Percentiles rank a stretch among this genome's conserved stretches.
phyloP scores from a whole-genome alignment of 306 rosid genomes.

The Cicer chorassanicum region DNA sequence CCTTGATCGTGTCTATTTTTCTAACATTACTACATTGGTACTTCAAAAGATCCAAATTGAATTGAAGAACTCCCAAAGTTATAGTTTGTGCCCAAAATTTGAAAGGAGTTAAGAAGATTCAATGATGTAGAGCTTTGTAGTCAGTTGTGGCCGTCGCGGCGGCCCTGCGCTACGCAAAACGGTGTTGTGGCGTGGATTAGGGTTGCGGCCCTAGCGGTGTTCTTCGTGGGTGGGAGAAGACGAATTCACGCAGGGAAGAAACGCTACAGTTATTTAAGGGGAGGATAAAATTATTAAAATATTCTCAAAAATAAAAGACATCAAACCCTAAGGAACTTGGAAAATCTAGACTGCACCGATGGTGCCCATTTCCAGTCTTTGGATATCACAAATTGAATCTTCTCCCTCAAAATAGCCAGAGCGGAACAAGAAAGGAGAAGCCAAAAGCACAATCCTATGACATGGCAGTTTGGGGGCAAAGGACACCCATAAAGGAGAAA shows the following conservation, averaged over 20 bases:
- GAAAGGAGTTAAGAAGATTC: slow-evolving; percentile 9
- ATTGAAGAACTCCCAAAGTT: slow-evolving; percentile 16
- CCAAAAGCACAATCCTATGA: slow-evolving; percentile 22
- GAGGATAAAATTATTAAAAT: slow-evolving; percentile 5
- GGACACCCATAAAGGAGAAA: slow-evolving; percentile 11
- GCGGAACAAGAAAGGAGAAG: slow-evolving; percentile 16
- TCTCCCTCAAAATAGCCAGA: slow-evolving; percentile 9
- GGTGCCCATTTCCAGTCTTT: neutral
- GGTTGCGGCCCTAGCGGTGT: too few species aligned
- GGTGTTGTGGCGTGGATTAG: too few species aligned
- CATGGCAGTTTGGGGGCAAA: slow-evolving; percentile 22
- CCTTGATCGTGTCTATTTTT: neutral
- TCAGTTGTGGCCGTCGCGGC: too few species aligned
- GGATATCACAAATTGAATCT: slow-evolving; percentile 19
- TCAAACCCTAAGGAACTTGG: slow-evolving; percentile 12
- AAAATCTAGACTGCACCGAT: slow-evolving; percentile 1
- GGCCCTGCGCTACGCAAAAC: too few species aligned
- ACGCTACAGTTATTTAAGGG: neutral
- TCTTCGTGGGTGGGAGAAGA: too few species aligned
- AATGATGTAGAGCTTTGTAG: neutral
- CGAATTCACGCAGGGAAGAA: too few species aligned
- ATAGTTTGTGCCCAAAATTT: neutral
- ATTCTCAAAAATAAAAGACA: neutral
- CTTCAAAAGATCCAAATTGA: slow-evolving; percentile 1
- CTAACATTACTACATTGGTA: neutral